Percentiles rank a stretch among this genome's conserved stretches.
phyloP scores from a whole-genome alignment of 1,284 basidiomycete genomes.

The Trametes sp. region DNA sequence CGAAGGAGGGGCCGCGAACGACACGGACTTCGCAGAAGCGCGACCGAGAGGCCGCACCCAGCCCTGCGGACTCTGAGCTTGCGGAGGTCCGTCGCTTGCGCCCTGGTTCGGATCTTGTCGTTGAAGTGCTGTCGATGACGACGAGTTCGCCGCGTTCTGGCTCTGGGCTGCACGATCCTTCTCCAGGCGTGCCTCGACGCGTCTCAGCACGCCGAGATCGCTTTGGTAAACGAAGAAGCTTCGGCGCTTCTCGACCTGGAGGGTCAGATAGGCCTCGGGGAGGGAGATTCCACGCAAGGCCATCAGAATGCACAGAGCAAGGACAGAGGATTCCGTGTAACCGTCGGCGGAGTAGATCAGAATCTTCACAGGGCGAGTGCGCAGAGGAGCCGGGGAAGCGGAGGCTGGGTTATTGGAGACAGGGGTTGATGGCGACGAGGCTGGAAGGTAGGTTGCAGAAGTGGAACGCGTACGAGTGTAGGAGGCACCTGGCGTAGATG shows the following conservation, averaged over 20 bases:
- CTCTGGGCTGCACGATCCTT: conserved; percentile 46
- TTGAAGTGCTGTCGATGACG: conserved; percentile 8
- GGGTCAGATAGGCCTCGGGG: conserved; percentile 89
- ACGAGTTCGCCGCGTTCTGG: conserved; percentile 2
- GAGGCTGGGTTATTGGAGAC: conserved; percentile 39
- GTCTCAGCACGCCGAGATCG: conserved; percentile 81
- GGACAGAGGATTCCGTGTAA: conserved; percentile 90
- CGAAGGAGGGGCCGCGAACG: conserved; percentile 50
- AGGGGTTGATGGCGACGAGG: conserved; percentile 38
- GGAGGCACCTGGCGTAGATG: conserved; percentile 19
- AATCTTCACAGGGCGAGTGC: conserved; percentile 70
- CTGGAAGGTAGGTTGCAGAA: conserved; percentile 40
- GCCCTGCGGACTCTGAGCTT: conserved; percentile 19
- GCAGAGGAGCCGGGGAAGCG: conserved; percentile 22
- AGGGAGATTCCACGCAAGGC: conserved; percentile 72
- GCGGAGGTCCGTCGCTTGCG: conserved; percentile 3
- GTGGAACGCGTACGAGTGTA: conserved; percentile 43
- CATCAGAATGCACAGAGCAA: conserved; percentile 92
- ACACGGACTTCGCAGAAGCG: conserved; percentile 58
- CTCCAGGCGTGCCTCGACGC: conserved; percentile 71
- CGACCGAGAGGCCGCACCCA: conserved; percentile 27
- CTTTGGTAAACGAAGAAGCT: conserved; percentile 93
- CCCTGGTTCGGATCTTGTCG: conserved; percentile 5
- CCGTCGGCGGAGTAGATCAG: conserved; percentile 82
- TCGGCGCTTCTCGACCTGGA: conserved; percentile 74